These are phyloP conservation scores for Aspergillus aculeatinus DNA, from an alignment of 2,329 filamentous ascomycete genomes.

Conservation along the genomic window DNA sequence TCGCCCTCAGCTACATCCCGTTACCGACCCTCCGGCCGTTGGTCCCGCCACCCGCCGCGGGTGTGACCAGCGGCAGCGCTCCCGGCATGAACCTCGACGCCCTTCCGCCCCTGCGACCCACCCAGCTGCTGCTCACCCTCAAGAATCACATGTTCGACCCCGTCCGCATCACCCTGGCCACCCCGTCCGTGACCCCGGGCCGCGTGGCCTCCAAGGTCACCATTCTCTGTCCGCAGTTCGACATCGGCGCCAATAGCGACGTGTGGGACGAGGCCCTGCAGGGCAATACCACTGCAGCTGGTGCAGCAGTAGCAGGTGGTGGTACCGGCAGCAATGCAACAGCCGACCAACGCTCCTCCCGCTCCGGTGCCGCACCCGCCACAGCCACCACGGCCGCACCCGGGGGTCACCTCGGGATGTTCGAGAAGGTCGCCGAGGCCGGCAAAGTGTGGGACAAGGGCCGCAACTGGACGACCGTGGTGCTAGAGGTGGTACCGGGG, in stretches of 20 bases:
- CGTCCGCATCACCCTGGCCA: conserved; percentile 83
- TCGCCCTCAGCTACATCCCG: conserved; percentile 86
- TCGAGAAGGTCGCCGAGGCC: conserved; percentile 67
- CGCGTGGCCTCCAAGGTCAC: conserved; percentile 78
- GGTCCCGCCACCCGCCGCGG: conserved; percentile 38
- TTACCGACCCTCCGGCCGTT: conserved; percentile 67
- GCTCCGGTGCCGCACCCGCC: conserved; percentile 32
- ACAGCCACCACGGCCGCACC: neutral
- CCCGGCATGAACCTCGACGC: conserved; percentile 48
- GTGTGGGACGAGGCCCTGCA: conserved; percentile 88
- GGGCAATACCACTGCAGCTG: conserved; percentile 29
- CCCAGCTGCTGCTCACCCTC: conserved; percentile 85
- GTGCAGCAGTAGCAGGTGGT: conserved; percentile 15
- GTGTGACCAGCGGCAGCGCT: conserved; percentile 23
- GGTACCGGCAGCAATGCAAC: neutral
- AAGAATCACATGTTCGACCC: conserved; percentile 93
- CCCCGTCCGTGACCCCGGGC: conserved; percentile 75
- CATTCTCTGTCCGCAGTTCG: conserved; percentile 89
- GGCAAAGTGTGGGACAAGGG: conserved; percentile 97
- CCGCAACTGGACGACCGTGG: conserved; percentile 91
- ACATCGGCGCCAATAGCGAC: conserved; percentile 90
- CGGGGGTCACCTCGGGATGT: conserved; percentile 27
- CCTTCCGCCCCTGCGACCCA: conserved; percentile 51
- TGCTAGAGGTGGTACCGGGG: conserved; percentile 79
- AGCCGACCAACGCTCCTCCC: conserved; percentile 41